Percentiles rank a stretch among this genome's conserved stretches.
These are phyloP conservation scores for Pinus albicaulis DNA, from an alignment of 75 land plant species.

Conservation along the genomic window DNA sequence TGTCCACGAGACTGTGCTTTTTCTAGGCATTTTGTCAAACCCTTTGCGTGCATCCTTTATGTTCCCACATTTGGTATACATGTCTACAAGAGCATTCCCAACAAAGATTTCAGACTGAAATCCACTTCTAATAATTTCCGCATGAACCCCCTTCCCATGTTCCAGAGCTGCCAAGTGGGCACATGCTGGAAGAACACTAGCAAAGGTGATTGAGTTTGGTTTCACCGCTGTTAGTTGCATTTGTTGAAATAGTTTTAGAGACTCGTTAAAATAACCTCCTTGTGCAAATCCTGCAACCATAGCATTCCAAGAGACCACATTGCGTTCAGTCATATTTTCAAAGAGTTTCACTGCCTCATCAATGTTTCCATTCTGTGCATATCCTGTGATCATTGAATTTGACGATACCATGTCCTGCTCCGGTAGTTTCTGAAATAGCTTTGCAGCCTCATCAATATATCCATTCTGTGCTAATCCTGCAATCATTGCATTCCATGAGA, in stretches of 20 bases:
- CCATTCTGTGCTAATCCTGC: background rate
- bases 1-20: too few species aligned
- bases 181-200: conserved; percentile 18
- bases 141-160: conserved; percentile 52
- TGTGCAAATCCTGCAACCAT: background rate
- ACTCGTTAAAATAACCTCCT: background rate
- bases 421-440: background rate
- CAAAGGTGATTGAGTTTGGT: background rate
- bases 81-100: conserved; percentile 45
- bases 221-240: background rate
- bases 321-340: background rate
- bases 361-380: background rate
- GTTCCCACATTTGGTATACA: conserved; percentile 64
- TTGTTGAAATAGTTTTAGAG: background rate
- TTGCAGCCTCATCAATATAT: background rate
- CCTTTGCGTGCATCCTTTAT: conserved; percentile 22
- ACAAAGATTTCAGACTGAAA: conserved; percentile 46
- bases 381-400: background rate
- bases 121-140: conserved; percentile 42
- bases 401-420: background rate
- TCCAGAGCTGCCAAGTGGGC: conserved; percentile 36
- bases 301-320: background rate
- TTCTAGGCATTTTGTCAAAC: too few species aligned
- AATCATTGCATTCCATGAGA: background rate
- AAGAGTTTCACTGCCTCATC: background rate